These are phyloP conservation scores for Cladosporium sp. DNA, from an alignment of 2,329 filamentous ascomycete genomes.

Conservation along the genomic window DNA sequence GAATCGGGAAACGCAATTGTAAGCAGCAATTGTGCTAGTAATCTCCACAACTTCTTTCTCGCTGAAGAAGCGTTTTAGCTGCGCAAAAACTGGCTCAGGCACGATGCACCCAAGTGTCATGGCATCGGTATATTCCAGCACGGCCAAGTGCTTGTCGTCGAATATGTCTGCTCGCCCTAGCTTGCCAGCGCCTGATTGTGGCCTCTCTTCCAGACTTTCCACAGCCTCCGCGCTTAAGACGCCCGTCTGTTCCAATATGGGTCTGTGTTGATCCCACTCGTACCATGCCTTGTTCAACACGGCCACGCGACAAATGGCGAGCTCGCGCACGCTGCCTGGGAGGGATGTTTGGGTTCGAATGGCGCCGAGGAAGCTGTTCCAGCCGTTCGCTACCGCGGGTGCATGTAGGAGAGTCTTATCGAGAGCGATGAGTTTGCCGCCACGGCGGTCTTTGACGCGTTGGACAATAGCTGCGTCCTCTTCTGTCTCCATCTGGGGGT, in stretches of 20 bases:
- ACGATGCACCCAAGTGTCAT: constrained; percentile 78
- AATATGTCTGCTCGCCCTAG: constrained; percentile 40
- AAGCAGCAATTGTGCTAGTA: constrained; percentile 74
- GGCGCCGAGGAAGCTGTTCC: constrained; percentile 58
- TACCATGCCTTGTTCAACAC: constrained; percentile 80
- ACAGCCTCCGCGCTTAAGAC: constrained; percentile 55
- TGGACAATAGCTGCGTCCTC: constrained; percentile 54
- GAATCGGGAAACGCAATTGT: constrained; percentile 84
- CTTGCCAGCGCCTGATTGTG: constrained; percentile 24
- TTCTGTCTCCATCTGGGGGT: constrained; percentile 47
- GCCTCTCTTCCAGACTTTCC: constrained; percentile 43
- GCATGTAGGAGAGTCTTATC: constrained; percentile 57
- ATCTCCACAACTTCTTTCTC: constrained; percentile 79
- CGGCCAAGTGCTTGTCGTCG: constrained; percentile 64
- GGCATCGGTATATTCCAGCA: constrained; percentile 74
- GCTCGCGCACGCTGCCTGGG: constrained; percentile 61
- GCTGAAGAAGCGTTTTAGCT: constrained; percentile 61
- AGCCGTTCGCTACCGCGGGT: constrained; percentile 57
- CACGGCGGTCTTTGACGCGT: constrained; percentile 53
- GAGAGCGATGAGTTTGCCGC: constrained; percentile 52
- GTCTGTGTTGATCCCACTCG: constrained; percentile 79
- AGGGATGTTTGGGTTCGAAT: constrained; percentile 56
- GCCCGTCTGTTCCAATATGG: constrained; percentile 63
- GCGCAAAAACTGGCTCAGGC: constrained; percentile 65
- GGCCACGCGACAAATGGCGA: constrained; percentile 79